Conservation (phyloP, 768 basidiomycete species). For the Sistotremastrum niveocremeum region DNA sequence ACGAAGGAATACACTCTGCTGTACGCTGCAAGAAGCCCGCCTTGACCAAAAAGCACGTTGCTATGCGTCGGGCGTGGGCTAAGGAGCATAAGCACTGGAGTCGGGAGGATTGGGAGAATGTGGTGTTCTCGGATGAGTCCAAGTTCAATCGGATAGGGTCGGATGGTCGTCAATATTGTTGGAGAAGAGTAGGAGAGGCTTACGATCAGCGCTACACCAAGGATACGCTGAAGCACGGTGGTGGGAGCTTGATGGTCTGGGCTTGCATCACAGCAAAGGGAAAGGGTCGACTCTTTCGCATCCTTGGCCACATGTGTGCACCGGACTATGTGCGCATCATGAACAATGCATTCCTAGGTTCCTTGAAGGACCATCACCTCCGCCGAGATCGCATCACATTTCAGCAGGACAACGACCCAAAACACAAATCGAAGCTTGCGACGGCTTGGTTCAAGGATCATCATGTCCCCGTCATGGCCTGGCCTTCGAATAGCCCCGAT, state of each 20-base stretch:
- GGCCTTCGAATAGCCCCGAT: conserved; percentile 22
- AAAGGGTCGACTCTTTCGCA: conserved; percentile 15
- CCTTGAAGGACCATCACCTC: conserved; percentile 12
- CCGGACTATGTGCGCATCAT: conserved; percentile 17
- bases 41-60: conserved; percentile 9
- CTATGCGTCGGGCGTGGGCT: conserved; percentile 12
- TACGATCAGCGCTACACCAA: conserved; percentile 11
- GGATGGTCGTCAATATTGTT: conserved; percentile 19
- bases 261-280: conserved; percentile 19
- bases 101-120: conserved; percentile 14
- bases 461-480: conserved; percentile 15
- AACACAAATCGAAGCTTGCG: conserved; percentile 19
- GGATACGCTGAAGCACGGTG: conserved; percentile 22
- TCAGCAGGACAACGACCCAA: conserved; percentile 26
- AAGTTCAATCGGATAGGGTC: conserved; percentile 20
- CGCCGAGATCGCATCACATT: conserved; percentile 12
- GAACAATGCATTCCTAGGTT: conserved; percentile 16
- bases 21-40: too few species aligned
- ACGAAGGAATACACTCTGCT: too few species aligned
- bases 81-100: conserved; percentile 14
- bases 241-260: conserved; percentile 24
- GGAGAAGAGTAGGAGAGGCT: conserved; percentile 16
- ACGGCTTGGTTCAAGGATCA: conserved; percentile 18
- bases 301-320: conserved; percentile 20
- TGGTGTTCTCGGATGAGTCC: conserved; percentile 22